Base-by-base conservation (phyloP, 2,329 filamentous ascomycete genomes). In the Penicillium sp. region DNA sequence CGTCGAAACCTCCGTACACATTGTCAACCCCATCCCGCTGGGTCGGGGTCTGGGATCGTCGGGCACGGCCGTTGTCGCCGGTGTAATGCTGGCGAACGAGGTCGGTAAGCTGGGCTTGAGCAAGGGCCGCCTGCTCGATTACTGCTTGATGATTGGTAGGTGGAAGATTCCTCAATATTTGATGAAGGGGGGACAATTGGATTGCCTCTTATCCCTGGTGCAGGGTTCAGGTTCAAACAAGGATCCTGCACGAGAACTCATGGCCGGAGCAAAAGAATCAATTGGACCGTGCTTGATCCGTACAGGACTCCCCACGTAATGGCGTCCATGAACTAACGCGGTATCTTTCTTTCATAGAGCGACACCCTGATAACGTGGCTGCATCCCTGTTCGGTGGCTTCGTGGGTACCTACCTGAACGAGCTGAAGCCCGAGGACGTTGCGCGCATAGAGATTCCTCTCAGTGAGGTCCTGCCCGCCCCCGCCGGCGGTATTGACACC, bases 351-450 rank as follows among this genome's bases (percentile, higher is more conserved):
- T 19, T 42, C 25, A 55, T 42, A 78, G 75, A 97, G 79, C 87
- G 92, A 66, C 93, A 97, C 77, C 93, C 93, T 11, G 93, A 97
- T 79, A 97, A 97, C 73, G 92, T 99, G 55, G 95, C 93, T 60
- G 95, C 95, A 14, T 93, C 95, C 7, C 86, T 98, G 38, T 98
- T 96, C 72, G 95, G 95, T 68, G 95, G 95, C 35, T 98, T 99
- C 69, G 93, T 99, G 28, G 95, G 95, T 62, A 97, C 94, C 19
- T 98, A 98, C 75, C 85, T 98, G 62, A 96, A 96, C 80, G 94
- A 96, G 62, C 84, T 98, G 67, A 88, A 91, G 67, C 91, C 93
- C 3, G 92, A 93, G 76, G 94, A 98, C 72, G 89, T 93, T 62
- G 92, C 92, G 63, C 87, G 95, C 64, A 93, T 90, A 68, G 95